Evolutionary conservation across 805 yeast species (phyloP).

Genomic region (Nakazawaea sp.): DNA sequence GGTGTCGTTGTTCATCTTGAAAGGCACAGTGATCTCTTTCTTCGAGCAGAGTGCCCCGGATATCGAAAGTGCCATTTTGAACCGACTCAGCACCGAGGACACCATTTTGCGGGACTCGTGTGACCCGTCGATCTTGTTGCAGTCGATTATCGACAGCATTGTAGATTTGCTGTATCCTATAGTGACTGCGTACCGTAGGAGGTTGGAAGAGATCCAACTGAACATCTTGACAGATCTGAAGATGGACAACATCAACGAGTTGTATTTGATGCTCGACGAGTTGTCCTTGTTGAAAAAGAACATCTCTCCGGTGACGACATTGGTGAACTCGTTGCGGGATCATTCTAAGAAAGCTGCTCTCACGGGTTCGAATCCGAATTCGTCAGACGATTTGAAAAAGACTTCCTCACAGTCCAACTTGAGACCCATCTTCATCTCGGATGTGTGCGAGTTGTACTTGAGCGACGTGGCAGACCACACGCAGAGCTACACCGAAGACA

Average conservation of each 20-base stretch:
- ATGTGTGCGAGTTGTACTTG: constrained; percentile 38
- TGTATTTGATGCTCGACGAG: constrained; percentile 49
- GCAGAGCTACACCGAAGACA: constrained; percentile 41
- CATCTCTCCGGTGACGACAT: constrained; percentile 38
- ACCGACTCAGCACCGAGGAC: constrained; percentile 36
- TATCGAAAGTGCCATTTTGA: constrained; percentile 43
- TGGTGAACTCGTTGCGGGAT: constrained; percentile 39
- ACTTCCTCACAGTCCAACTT: not conserved
- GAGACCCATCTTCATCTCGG: constrained; percentile 25
- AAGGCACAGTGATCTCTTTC: constrained; percentile 43
- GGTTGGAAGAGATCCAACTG: constrained; percentile 42
- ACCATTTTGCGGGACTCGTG: constrained; percentile 44
- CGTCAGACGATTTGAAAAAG: not conserved
- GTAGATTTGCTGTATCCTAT: constrained; percentile 51
- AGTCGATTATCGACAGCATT: constrained; percentile 46
- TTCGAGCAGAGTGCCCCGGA: constrained; percentile 52
- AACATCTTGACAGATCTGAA: constrained; percentile 45
- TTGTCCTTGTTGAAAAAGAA: constrained; percentile 38
- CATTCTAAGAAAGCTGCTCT: constrained; percentile 17
- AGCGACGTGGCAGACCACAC: constrained; percentile 55
- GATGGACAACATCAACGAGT: constrained; percentile 40
- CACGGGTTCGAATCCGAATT: not conserved
- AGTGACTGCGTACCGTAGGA: constrained; percentile 40
- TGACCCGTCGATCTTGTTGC: constrained; percentile 45
- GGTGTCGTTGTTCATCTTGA: constrained; percentile 40